These are phyloP conservation scores for Aegilops umbellulata DNA, from an alignment of 176 grass and related monocot genomes.

Conservation along the genomic window DNA sequence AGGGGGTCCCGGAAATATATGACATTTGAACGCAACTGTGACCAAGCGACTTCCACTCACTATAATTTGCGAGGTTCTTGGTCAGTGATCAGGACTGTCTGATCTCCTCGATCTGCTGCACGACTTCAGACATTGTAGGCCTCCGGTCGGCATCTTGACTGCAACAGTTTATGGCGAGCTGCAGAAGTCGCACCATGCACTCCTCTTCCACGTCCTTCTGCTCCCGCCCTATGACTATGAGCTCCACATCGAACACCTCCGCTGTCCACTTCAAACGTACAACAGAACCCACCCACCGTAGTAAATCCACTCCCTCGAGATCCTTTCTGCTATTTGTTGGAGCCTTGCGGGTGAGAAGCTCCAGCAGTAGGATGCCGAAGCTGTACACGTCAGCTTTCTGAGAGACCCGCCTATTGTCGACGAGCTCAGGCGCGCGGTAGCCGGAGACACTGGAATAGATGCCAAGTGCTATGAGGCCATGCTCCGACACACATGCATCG, in stretches of 20 bases:
- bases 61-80: no score
- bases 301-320: background rate
- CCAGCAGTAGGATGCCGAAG: background rate
- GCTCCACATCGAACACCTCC: background rate
- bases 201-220: background rate
- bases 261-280: background rate
- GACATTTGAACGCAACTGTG: background rate
- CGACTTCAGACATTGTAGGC: background rate
- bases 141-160: background rate
- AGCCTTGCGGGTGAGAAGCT: background rate
- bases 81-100: background rate
- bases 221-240: background rate
- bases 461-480: background rate
- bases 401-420: fast-evolving
- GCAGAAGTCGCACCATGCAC: background rate
- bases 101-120: background rate
- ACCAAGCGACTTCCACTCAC: background rate
- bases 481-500: slow-evolving; percentile 16
- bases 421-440: background rate
- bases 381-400: background rate
- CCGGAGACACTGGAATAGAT: background rate
- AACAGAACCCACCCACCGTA: background rate
- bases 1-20: background rate
- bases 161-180: background rate
- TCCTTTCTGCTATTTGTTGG: background rate